phyloP scores from a whole-genome alignment of 495 filamentous ascomycete genomes.

The Xylaria cubensis region DNA sequence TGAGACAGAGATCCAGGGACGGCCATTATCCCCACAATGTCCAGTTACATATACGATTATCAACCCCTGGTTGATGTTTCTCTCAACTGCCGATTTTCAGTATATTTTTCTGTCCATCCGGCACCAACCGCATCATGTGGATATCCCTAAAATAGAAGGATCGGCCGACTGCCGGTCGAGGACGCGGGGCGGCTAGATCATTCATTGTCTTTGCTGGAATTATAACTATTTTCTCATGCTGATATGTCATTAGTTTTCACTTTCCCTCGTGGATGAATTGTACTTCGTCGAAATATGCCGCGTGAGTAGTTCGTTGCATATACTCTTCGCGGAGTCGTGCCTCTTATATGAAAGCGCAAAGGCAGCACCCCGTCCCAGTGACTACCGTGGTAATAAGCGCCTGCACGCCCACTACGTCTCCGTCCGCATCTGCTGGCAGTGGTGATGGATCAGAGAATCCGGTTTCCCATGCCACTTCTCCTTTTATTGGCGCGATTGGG shows the following conservation, averaged over 20 bases:
- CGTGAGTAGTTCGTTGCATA: neutral
- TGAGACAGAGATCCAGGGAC: neutral
- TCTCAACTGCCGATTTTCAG: conserved; percentile 4
- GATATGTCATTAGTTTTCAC: neutral
- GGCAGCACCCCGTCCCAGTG: too few species aligned
- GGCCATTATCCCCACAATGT: too few species aligned
- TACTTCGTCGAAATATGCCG: neutral
- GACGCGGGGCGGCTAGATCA: neutral
- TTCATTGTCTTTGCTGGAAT: neutral
- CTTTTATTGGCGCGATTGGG: too few species aligned
- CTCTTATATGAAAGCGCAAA: neutral
- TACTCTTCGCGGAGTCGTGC: neutral
- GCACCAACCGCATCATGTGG: neutral
- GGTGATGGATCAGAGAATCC: too few species aligned
- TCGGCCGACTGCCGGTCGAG: neutral
- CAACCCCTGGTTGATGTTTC: neutral
- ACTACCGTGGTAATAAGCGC: too few species aligned
- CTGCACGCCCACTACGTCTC: too few species aligned
- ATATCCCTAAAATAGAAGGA: neutral
- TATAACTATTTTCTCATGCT: neutral
- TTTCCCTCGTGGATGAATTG: neutral
- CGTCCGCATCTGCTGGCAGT: too few species aligned
- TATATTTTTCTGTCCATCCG: neutral
- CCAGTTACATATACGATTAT: neutral
- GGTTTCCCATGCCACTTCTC: too few species aligned